Conservation (phyloP, 2,329 filamentous ascomycete species). For the Sclerotinia borealis region DNA sequence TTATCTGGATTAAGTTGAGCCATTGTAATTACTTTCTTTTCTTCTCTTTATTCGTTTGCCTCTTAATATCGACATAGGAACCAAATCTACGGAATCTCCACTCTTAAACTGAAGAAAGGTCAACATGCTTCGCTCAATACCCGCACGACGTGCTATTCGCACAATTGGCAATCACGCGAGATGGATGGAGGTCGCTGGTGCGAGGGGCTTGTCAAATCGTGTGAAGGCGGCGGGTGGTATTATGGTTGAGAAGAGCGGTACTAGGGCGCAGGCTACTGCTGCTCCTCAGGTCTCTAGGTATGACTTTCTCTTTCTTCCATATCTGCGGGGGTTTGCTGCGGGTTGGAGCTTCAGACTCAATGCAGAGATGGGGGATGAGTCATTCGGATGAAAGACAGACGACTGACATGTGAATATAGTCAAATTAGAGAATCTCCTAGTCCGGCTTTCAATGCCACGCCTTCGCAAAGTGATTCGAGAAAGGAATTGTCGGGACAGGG, state of each 20-base stretch:
- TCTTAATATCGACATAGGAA: not conserved
- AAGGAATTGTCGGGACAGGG: slow-evolving; percentile 53
- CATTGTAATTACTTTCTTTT: not conserved
- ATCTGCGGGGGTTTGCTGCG: too few relatives aligned
- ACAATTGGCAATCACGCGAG: slow-evolving; percentile 33
- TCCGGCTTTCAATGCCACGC: slow-evolving; percentile 50
- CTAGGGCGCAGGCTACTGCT: slow-evolving; percentile 43
- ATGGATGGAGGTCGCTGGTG: slow-evolving; percentile 15
- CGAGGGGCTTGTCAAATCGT: slow-evolving; percentile 20
- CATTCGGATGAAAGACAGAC: not conserved
- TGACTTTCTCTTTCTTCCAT: slow-evolving; percentile 15
- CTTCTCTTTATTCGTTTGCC: not conserved
- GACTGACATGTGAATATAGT: slow-evolving; percentile 32
- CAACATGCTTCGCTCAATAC: slow-evolving; percentile 44
- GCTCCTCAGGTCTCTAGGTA: slow-evolving; percentile 30
- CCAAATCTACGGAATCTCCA: not conserved
- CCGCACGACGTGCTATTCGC: slow-evolving; percentile 43
- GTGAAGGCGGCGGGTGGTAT: slow-evolving; percentile 37
- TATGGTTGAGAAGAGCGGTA: slow-evolving; percentile 10
- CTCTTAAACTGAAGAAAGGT: not conserved
- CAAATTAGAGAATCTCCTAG: slow-evolving; percentile 55
- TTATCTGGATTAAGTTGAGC: slow-evolving; percentile 7
- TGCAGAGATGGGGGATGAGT: not conserved
- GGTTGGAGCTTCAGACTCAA: not conserved
- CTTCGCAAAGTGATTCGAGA: slow-evolving; percentile 33